Evolutionary conservation across 805 yeast species (phyloP).

Genomic region (Pichia pseudocactophila): DNA sequence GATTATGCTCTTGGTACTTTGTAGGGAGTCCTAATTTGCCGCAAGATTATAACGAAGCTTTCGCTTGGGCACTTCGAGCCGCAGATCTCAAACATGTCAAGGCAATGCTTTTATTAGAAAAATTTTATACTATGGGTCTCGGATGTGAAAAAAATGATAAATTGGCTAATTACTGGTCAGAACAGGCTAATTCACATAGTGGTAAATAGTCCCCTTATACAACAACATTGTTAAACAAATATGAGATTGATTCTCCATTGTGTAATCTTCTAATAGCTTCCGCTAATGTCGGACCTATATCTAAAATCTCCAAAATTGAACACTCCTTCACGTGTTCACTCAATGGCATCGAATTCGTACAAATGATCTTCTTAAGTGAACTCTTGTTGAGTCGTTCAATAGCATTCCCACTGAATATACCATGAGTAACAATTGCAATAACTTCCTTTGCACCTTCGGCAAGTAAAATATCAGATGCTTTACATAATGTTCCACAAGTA

Average conservation of each 20-base stretch:
- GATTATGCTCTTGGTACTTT: constrained; percentile 94
- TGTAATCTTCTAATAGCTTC: constrained; percentile 92
- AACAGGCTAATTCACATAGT: constrained; percentile 47
- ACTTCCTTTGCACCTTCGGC: constrained; percentile 78
- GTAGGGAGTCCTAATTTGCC: constrained; percentile 85
- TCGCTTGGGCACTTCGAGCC: constrained; percentile 88
- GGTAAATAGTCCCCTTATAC: background rate
- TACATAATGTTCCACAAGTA: constrained; percentile 93
- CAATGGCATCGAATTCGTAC: constrained; percentile 91
- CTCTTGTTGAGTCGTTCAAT: constrained; percentile 60
- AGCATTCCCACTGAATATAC: constrained; percentile 84
- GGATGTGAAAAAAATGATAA: constrained; percentile 59
- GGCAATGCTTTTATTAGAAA: constrained; percentile 80
- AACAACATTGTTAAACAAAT: constrained; percentile 59
- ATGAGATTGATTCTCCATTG: constrained; percentile 92
- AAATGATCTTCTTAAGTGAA: constrained; percentile 63
- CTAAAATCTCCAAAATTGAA: constrained; percentile 69
- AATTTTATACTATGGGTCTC: constrained; percentile 78
- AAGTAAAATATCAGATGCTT: constrained; percentile 83
- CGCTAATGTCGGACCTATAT: constrained; percentile 79
- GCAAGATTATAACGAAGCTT: constrained; percentile 76
- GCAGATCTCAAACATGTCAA: constrained; percentile 67
- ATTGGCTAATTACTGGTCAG: constrained; percentile 68
- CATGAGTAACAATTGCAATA: constrained; percentile 92
- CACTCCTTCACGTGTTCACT: constrained; percentile 50